These are phyloP conservation scores for Corchorus capsularis DNA, from an alignment of 345 rosid genomes.

Conservation along the genomic window DNA sequence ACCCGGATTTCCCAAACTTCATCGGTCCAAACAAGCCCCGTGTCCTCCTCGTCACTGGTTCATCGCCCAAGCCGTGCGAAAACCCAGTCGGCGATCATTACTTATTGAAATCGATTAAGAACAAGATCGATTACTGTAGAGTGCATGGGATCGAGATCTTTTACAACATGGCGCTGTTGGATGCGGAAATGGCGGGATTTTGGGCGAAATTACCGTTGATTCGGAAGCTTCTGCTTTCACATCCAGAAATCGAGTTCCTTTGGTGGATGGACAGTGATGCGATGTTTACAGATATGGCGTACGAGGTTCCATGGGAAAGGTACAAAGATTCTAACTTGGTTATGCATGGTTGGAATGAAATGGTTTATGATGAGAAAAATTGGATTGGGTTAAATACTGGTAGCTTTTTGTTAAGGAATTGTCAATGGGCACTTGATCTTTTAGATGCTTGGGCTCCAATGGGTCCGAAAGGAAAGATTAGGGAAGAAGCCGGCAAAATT, in stretches of 20 bases:
- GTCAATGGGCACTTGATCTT: slow-evolving; percentile 70
- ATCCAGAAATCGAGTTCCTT: slow-evolving; percentile 67
- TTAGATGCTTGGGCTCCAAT: slow-evolving; percentile 77
- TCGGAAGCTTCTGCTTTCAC: slow-evolving; percentile 60
- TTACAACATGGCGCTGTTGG: slow-evolving; percentile 67
- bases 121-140: slow-evolving; percentile 77
- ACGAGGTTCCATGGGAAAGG: slow-evolving; percentile 82
- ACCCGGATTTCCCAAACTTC: slow-evolving; percentile 56
- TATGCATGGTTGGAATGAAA: slow-evolving; percentile 81
- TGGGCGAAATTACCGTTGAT: slow-evolving; percentile 83
- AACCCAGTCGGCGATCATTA: slow-evolving; percentile 77
- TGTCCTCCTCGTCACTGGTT: slow-evolving; percentile 73
- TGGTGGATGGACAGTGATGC: slow-evolving; percentile 95
- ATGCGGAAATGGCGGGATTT: slow-evolving; percentile 78
- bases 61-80: slow-evolving; percentile 77
- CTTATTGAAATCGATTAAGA: slow-evolving; percentile 68
- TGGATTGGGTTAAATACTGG: slow-evolving; percentile 81
- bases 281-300: slow-evolving; percentile 77
- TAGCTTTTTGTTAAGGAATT: slow-evolving; percentile 63
- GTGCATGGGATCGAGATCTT: slow-evolving; percentile 72
- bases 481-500: slow-evolving; percentile 69
- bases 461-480: slow-evolving; percentile 69
- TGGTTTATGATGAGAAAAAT: slow-evolving; percentile 67
- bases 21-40: slow-evolving; percentile 55
- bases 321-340: slow-evolving; percentile 57